Conservation (phyloP, 2,329 filamentous ascomycete genomes). For the Claviceps fusiformis region DNA sequence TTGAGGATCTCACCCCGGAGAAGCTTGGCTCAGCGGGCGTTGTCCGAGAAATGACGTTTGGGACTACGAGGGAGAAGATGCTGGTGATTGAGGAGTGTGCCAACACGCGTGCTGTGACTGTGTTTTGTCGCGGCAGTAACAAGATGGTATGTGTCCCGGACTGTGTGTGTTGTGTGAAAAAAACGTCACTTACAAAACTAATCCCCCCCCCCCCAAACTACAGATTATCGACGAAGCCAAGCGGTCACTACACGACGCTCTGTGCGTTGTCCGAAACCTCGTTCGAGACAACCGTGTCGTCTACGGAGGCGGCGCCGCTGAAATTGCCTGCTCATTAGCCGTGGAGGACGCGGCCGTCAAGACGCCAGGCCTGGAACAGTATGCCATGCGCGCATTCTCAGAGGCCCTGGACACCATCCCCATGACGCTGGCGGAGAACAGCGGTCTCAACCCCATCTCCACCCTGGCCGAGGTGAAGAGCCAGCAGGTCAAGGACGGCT, state of each 20-base stretch:
- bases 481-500: constrained; percentile 70
- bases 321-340: constrained; percentile 92
- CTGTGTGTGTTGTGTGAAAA: neutral
- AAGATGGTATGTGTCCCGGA: constrained; percentile 64
- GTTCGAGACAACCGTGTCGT: constrained; percentile 94
- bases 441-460: constrained; percentile 87
- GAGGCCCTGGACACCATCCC: constrained; percentile 88
- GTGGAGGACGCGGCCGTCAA: constrained; percentile 91
- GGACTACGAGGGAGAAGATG: constrained; percentile 98
- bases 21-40: constrained; percentile 86
- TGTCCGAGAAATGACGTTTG: constrained; percentile 90
- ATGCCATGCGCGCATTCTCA: constrained; percentile 95
- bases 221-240: constrained; percentile 98
- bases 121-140: constrained; percentile 95
- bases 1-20: constrained; percentile 81
- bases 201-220: neutral
- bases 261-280: constrained; percentile 94
- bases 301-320: constrained; percentile 90
- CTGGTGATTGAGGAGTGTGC: constrained; percentile 98
- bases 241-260: constrained; percentile 88
- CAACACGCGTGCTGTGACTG: constrained; percentile 89
- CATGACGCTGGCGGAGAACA: constrained; percentile 96
- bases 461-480: constrained; percentile 92
- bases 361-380: constrained; percentile 95
- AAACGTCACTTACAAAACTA: neutral